Conservation (phyloP, 768 basidiomycete species). For the Lactarius sanguifluus region DNA sequence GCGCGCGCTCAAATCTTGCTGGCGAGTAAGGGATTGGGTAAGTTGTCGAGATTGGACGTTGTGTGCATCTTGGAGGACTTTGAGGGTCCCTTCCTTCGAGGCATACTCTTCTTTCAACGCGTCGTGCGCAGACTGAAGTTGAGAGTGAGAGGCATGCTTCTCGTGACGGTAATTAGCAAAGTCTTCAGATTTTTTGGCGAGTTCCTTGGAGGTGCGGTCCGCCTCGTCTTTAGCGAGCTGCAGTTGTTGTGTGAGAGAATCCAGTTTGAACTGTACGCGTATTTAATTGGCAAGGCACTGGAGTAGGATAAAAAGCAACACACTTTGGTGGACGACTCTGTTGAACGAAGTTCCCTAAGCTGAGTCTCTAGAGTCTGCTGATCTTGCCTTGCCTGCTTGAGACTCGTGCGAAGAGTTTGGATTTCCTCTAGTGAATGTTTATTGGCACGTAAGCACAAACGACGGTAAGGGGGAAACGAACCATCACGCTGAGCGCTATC, state of each 20-base stretch:
- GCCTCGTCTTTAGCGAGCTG: slow-evolving; percentile 74
- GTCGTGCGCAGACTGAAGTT: slow-evolving; percentile 77
- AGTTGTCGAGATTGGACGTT: slow-evolving; percentile 71
- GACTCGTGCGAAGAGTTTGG: slow-evolving; percentile 59
- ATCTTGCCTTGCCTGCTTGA: slow-evolving; percentile 76
- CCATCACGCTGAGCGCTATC: slow-evolving; percentile 75
- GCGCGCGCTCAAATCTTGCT: slow-evolving; percentile 72
- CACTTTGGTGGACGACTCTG: slow-evolving; percentile 77
- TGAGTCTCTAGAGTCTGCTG: slow-evolving; percentile 65
- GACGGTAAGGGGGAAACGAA: slow-evolving; percentile 37
- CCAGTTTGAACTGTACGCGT: slow-evolving; percentile 71
- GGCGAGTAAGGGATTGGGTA: slow-evolving; percentile 69
- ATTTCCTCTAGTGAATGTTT: slow-evolving; percentile 57
- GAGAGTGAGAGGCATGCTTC: slow-evolving; percentile 75
- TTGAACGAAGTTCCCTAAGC: slow-evolving; percentile 68
- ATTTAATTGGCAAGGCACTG: slow-evolving; percentile 13
- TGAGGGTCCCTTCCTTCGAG: slow-evolving; percentile 65
- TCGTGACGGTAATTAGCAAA: slow-evolving; percentile 79
- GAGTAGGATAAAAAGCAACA: slow-evolving; percentile 17
- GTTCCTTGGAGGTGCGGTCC: slow-evolving; percentile 66
- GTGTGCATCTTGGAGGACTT: slow-evolving; percentile 71
- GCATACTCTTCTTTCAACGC: slow-evolving; percentile 64
- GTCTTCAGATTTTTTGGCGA: slow-evolving; percentile 73
- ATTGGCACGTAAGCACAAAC: background rate
- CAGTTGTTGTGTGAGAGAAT: slow-evolving; percentile 80